Percentiles rank a stretch among this genome's conserved stretches.
Evolutionary conservation across 1,284 basidiomycete species (phyloP).

Genomic region (Rhodotorula sp.): DNA sequence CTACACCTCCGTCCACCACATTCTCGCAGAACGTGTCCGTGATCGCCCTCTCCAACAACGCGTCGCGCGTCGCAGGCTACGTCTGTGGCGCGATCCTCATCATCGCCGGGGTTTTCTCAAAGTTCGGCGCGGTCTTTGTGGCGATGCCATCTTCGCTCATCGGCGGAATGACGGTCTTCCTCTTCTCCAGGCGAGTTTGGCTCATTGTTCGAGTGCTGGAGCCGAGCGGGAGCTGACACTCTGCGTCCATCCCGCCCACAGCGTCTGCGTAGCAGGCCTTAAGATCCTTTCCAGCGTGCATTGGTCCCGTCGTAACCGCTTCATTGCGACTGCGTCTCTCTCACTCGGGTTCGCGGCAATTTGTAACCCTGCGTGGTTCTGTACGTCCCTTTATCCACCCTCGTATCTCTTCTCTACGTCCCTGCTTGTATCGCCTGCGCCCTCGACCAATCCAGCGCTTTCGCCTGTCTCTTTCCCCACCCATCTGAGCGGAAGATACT

Average conservation of each 20-base stretch:
- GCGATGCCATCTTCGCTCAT: constrained; percentile 46
- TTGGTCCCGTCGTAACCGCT: constrained; percentile 25
- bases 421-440: too few relatives aligned
- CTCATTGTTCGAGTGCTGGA: too few relatives aligned
- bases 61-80: constrained; percentile 16
- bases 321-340: constrained; percentile 23
- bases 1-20: constrained; percentile 38
- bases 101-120: constrained; percentile 43
- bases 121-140: constrained; percentile 45
- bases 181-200: too few relatives aligned
- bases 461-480: too few relatives aligned
- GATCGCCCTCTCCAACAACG: constrained; percentile 43
- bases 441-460: too few relatives aligned
- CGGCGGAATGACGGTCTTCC: constrained; percentile 45
- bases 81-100: constrained; percentile 13
- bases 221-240: too few relatives aligned
- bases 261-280: constrained; percentile 46
- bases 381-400: too few relatives aligned
- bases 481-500: too few relatives aligned
- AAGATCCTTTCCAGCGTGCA: constrained; percentile 45
- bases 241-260: too few relatives aligned
- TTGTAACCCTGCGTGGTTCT: constrained; percentile 13
- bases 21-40: constrained; percentile 48
- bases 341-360: constrained; percentile 15
- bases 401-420: too few relatives aligned